Evolutionary conservation across 208 protist species (phyloP).

Genomic region (Leptomonas seymouri): DNA sequence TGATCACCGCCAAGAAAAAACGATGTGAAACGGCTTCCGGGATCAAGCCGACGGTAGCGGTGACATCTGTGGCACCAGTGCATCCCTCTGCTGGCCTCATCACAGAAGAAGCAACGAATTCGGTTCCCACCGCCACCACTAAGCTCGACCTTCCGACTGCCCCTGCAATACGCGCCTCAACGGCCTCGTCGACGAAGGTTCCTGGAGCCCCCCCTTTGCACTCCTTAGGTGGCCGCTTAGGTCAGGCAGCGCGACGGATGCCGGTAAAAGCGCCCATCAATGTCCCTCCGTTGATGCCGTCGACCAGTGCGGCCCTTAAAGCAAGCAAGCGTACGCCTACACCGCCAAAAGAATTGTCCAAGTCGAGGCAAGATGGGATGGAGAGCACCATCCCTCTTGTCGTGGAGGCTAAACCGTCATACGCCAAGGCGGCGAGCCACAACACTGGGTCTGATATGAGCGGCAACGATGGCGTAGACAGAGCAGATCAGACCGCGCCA

Average conservation of each 20-base stretch:
- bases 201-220: background rate
- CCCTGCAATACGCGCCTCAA: constrained; percentile 3
- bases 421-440: too few species aligned
- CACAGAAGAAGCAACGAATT: background rate
- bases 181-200: background rate
- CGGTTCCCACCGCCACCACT: background rate
- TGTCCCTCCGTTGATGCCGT: background rate
- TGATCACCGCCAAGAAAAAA: background rate
- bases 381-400: too few species aligned
- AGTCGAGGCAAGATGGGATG: too few species aligned
- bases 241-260: constrained; percentile 15
- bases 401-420: too few species aligned
- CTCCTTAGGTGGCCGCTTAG: constrained; percentile 10
- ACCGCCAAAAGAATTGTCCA: too few species aligned
- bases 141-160: background rate
- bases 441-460: background rate
- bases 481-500: background rate
- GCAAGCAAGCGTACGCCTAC: too few species aligned
- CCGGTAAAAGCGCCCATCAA: background rate
- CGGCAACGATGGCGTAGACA: background rate
- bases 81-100: too few species aligned
- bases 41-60: background rate
- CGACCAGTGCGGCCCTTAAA: background rate
- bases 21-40: background rate
- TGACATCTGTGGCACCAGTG: too few species aligned